Percentiles rank a stretch among this genome's conserved stretches.
Evolutionary conservation across 108 stramenopile genomes (phyloP).

Genomic region (Mayamaea pseudoterrestris): DNA sequence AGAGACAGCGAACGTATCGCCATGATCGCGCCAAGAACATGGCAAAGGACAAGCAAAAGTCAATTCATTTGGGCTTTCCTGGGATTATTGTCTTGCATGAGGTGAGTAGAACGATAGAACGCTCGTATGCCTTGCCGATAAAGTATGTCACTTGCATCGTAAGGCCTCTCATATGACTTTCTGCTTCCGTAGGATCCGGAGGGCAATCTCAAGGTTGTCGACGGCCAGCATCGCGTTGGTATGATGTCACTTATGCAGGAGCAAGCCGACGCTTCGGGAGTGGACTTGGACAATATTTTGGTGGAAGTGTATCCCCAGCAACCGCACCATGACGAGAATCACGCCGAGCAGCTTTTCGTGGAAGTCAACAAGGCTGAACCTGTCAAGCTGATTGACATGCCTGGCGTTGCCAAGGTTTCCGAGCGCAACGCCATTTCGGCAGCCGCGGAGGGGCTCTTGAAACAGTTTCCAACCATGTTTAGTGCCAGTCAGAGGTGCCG

Average conservation of each 20-base stretch:
- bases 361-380: conserved; percentile 88
- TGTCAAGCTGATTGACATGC: conserved; percentile 65
- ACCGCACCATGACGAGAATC: conserved; percentile 7
- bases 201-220: conserved; percentile 57
- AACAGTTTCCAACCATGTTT: conserved; percentile 71
- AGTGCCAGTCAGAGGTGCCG: conserved; percentile 57
- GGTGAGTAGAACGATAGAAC: not conserved
- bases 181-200: conserved; percentile 18
- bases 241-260: conserved; percentile 60
- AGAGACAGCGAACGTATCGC: conserved; percentile 70
- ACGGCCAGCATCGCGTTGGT: conserved; percentile 85
- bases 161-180: too few species aligned
- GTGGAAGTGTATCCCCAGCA: conserved; percentile 58
- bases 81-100: conserved; percentile 67
- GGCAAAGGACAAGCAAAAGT: conserved; percentile 57
- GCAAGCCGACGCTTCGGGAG: conserved; percentile 15
- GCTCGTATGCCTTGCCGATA: too few species aligned
- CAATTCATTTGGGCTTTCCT: conserved; percentile 49
- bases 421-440: conserved; percentile 52
- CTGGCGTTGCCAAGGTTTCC: conserved; percentile 38
- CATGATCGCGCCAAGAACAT: conserved; percentile 56
- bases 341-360: conserved; percentile 55
- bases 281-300: conserved; percentile 56
- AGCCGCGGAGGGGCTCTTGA: conserved; percentile 32
- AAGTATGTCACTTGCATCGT: too few species aligned